Evolutionary conservation across 2,329 filamentous ascomycete genomes (phyloP).

Genomic region (Colletotrichum chlorophyti): DNA sequence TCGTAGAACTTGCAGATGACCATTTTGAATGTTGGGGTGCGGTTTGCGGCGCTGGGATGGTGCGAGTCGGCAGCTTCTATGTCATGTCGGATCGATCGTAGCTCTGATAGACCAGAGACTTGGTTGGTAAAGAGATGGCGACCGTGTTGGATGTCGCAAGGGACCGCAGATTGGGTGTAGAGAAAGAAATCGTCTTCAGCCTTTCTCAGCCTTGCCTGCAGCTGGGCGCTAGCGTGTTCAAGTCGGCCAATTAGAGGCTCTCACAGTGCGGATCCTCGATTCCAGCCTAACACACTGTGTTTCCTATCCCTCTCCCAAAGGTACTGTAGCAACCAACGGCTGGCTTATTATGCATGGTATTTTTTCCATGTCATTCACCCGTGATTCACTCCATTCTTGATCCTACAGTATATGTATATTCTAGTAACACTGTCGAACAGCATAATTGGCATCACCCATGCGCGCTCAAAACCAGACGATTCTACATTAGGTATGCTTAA

Average conservation of each 20-base stretch:
- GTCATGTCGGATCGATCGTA: slow-evolving; percentile 6
- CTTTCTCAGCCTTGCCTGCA: slow-evolving; percentile 24
- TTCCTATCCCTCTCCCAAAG: not conserved
- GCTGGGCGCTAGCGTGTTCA: not conserved
- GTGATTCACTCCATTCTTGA: no score
- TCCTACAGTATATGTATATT: no score
- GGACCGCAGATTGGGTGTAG: not conserved
- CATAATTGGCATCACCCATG: no score
- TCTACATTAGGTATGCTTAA: no score
- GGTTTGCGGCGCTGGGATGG: not conserved
- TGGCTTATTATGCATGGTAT: no score
- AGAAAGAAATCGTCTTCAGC: slow-evolving; percentile 17
- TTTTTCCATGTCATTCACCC: no score
- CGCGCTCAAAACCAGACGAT: no score
- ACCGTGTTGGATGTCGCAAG: not conserved
- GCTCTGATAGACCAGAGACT: not conserved
- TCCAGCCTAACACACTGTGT: not conserved
- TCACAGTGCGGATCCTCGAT: not conserved
- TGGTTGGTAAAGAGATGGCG: not conserved
- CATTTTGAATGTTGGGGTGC: slow-evolving; percentile 36
- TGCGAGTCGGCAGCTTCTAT: not conserved
- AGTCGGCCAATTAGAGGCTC: not conserved
- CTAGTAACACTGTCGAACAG: no score
- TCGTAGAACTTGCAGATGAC: slow-evolving; percentile 55
- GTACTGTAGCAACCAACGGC: no score